Percentiles rank a stretch among this genome's conserved stretches.
Conservation (phyloP, 208 protist species). For the Wallacemonas sp. region DNA sequence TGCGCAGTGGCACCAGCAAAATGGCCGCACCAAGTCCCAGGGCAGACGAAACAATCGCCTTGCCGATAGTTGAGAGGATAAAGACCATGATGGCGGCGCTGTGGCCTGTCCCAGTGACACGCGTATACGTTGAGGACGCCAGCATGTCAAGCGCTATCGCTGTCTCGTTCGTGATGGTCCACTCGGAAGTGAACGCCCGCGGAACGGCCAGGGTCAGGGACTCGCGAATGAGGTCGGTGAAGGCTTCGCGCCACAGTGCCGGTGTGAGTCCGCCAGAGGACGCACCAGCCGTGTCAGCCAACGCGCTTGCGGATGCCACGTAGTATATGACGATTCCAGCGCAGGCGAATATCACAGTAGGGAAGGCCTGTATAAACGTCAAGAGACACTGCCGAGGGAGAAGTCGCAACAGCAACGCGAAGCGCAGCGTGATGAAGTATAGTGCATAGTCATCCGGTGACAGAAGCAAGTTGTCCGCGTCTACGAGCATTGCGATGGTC, state of each 20-base stretch:
- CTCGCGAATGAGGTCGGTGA: slow-evolving; percentile 44
- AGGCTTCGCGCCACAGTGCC: slow-evolving; percentile 38
- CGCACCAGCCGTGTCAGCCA: slow-evolving; percentile 44
- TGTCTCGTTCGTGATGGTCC: slow-evolving; percentile 48
- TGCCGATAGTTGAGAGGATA: slow-evolving; percentile 48
- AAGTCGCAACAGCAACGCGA: slow-evolving; percentile 58
- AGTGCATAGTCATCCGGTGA: slow-evolving; percentile 45
- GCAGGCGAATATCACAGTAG: slow-evolving; percentile 25
- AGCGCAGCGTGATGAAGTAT: slow-evolving; percentile 65
- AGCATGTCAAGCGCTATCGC: slow-evolving; percentile 23
- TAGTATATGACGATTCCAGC: slow-evolving; percentile 50
- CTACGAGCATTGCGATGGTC: slow-evolving; percentile 45
- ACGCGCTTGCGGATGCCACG: slow-evolving; percentile 43
- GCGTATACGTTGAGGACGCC: neutral
- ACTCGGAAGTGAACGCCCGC: slow-evolving; percentile 15
- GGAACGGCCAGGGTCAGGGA: slow-evolving; percentile 55
- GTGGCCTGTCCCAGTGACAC: slow-evolving; percentile 3
- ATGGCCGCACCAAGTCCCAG: slow-evolving; percentile 51
- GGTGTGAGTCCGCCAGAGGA: slow-evolving; percentile 16
- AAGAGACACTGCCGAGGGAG: slow-evolving; percentile 57
- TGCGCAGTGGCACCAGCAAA: slow-evolving; percentile 48
- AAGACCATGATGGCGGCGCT: slow-evolving; percentile 35
- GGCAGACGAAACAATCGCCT: slow-evolving; percentile 33
- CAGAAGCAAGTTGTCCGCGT: slow-evolving; percentile 40
- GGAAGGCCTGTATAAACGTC: slow-evolving; percentile 21